Conservation (phyloP, 495 filamentous ascomycete species). For the Chaetomium cochliodes region DNA sequence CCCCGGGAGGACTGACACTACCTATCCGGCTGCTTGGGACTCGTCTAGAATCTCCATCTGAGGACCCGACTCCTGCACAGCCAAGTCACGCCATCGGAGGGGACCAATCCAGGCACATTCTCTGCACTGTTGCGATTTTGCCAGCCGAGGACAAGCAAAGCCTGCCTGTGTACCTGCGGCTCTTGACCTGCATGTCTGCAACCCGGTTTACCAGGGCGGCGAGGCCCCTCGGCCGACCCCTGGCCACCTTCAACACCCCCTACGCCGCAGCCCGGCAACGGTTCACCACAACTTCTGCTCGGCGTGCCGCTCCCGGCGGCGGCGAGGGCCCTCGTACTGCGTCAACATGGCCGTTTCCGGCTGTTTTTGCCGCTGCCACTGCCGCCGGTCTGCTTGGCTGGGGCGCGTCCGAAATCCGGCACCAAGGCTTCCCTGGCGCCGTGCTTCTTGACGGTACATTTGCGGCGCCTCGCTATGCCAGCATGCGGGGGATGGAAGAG, state of each 20-base stretch:
- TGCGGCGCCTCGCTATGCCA: constrained; percentile 47
- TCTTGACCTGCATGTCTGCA: constrained; percentile 37
- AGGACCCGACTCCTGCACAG: neutral
- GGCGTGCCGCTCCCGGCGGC: constrained; percentile 23
- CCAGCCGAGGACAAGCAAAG: constrained; percentile 14
- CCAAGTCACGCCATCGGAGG: neutral
- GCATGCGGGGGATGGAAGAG: constrained; percentile 48
- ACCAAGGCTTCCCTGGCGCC: constrained; percentile 32
- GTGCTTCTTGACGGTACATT: constrained; percentile 44
- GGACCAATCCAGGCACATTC: constrained; percentile 9
- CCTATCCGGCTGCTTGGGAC: neutral
- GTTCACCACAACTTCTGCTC: constrained; percentile 29
- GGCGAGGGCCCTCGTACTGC: constrained; percentile 18
- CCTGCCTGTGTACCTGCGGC: constrained; percentile 14
- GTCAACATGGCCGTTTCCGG: constrained; percentile 35
- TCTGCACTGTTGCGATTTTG: no score
- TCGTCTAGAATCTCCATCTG: neutral
- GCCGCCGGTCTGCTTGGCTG: constrained; percentile 46
- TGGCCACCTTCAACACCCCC: constrained; percentile 14
- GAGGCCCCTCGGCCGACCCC: constrained; percentile 32
- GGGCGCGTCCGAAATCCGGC: constrained; percentile 36
- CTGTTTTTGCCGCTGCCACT: constrained; percentile 42
- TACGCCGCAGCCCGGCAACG: constrained; percentile 22
- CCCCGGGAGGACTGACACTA: neutral
- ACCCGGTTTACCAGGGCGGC: constrained; percentile 32